A percentile compares a stretch with the other conserved stretches of the same genome.
These are phyloP conservation scores for Phytophthora idaei DNA, from an alignment of 352 stramenopile genomes.

Conservation along the genomic window DNA sequence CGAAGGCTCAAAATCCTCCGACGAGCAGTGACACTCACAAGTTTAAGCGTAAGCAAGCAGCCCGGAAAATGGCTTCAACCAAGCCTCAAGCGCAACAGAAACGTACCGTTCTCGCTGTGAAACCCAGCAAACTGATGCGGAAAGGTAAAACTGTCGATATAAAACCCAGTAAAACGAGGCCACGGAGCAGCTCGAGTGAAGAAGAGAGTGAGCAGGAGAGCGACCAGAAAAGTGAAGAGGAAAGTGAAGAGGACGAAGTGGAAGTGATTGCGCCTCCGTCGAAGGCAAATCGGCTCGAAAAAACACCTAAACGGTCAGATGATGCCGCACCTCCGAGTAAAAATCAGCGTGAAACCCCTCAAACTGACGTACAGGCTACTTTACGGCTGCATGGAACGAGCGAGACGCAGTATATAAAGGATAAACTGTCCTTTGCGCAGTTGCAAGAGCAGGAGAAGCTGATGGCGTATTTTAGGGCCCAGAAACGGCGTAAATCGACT, in stretches of 20 bases:
- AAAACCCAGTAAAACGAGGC: not conserved
- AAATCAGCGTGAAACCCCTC: not conserved
- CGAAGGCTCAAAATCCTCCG: not conserved
- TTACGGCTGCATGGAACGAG: conserved; percentile 14
- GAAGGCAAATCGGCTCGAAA: conserved; percentile 10
- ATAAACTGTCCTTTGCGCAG: conserved; percentile 51
- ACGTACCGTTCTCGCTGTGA: not conserved
- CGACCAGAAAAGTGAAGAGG: conserved; percentile 10
- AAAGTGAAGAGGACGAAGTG: conserved; percentile 16
- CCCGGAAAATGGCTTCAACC: conserved; percentile 13
- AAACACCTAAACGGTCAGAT: conserved; percentile 1
- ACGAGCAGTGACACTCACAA: not conserved
- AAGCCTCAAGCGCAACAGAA: not conserved
- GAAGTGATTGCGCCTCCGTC: not conserved
- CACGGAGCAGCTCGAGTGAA: conserved; percentile 25
- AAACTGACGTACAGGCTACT: conserved; percentile 6
- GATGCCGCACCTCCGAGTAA: conserved; percentile 1
- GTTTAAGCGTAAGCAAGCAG: conserved; percentile 1
- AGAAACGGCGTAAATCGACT: conserved; percentile 34
- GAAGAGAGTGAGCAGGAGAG: conserved; percentile 18
- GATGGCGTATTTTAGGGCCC: conserved; percentile 41
- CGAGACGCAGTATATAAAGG: conserved; percentile 32
- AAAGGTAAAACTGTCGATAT: not conserved
- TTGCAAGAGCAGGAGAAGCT: conserved; percentile 59
- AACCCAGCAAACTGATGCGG: not conserved